Percentiles rank a stretch among this genome's conserved stretches.
Conservation (phyloP, 805 yeast species). For the Wickerhamomyces mucosus region DNA sequence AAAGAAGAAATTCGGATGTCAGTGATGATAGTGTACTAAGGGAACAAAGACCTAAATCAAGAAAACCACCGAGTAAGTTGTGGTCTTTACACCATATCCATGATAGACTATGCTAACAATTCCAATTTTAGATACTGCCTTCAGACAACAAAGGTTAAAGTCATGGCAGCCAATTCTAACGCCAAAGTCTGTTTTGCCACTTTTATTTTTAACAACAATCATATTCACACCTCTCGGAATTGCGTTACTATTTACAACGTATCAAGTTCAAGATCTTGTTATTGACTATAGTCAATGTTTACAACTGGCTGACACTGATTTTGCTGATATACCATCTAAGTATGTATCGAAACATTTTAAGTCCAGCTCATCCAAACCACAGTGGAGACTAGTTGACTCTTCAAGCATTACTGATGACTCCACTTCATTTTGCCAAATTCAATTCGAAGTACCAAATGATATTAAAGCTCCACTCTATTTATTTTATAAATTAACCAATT, state of each 20-base stretch:
- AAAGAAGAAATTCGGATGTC: slow-evolving; percentile 18
- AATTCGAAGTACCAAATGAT: slow-evolving; percentile 64
- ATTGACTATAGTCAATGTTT: slow-evolving; percentile 73
- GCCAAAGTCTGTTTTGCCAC: slow-evolving; percentile 84
- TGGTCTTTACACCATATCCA: slow-evolving; percentile 8
- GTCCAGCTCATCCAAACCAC: slow-evolving; percentile 29
- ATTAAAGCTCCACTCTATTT: slow-evolving; percentile 63
- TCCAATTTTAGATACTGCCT: slow-evolving; percentile 52
- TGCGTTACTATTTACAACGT: slow-evolving; percentile 70
- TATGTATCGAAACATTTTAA: slow-evolving; percentile 57
- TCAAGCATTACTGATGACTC: slow-evolving; percentile 26
- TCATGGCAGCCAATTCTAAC: slow-evolving; percentile 82
- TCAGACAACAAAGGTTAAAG: slow-evolving; percentile 59
- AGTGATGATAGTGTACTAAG: slow-evolving; percentile 20
- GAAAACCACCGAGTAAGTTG: slow-evolving; percentile 40
- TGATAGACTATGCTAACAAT: slow-evolving; percentile 19
- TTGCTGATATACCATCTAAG: slow-evolving; percentile 45
- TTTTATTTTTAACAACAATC: slow-evolving; percentile 62
- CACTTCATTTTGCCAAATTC: slow-evolving; percentile 46
- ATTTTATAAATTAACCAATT: slow-evolving; percentile 82
- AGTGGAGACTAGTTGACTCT: slow-evolving; percentile 47
- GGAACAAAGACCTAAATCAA: slow-evolving; percentile 29
- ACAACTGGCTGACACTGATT: slow-evolving; percentile 35
- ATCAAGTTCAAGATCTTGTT: slow-evolving; percentile 63
- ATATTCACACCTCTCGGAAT: slow-evolving; percentile 89